A percentile compares a stretch with the other conserved stretches of the same genome.
phyloP scores from a whole-genome alignment of 2,329 filamentous ascomycete genomes.

The Paracorniculantispora psalliotae region DNA sequence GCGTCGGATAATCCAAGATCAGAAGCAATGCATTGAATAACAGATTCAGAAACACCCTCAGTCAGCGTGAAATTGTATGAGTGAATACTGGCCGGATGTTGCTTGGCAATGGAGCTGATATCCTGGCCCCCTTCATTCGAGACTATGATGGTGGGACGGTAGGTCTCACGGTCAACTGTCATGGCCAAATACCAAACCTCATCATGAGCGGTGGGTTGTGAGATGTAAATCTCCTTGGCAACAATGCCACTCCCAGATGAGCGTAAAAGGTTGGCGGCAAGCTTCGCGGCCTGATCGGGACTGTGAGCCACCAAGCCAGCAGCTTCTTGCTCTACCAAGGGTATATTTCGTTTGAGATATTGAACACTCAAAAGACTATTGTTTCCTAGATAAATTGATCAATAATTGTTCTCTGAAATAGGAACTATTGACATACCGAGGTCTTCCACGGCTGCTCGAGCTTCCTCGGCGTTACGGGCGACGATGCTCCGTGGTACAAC shows the following conservation, averaged over 20 bases:
- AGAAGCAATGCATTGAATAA: slow-evolving; percentile 18
- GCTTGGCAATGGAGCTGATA: slow-evolving; percentile 18
- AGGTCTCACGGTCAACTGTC: slow-evolving; percentile 38
- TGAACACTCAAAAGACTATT: slow-evolving; percentile 25
- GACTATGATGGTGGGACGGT: slow-evolving; percentile 32
- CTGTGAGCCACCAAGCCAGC: slow-evolving; percentile 1
- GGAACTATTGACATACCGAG: slow-evolving; percentile 19
- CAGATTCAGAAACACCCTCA: slow-evolving; percentile 22
- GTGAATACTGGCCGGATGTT: neutral
- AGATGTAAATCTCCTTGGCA: slow-evolving; percentile 32
- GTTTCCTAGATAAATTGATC: slow-evolving; percentile 15
- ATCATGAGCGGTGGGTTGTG: slow-evolving; percentile 26
- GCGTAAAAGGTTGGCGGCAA: slow-evolving; percentile 21
- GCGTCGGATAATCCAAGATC: slow-evolving; percentile 2
- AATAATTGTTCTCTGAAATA: neutral
- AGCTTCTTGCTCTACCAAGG: slow-evolving; percentile 1
- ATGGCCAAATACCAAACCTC: slow-evolving; percentile 38
- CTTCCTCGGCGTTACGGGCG: slow-evolving; percentile 20
- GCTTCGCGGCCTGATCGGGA: slow-evolving; percentile 16
- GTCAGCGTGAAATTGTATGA: slow-evolving; percentile 24
- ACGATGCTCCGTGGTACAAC: slow-evolving; percentile 21
- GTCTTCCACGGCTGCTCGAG: slow-evolving; percentile 17
- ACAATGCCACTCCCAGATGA: slow-evolving; percentile 4
- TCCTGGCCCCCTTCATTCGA: slow-evolving; percentile 22
- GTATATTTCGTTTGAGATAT: slow-evolving; percentile 17